phyloP scores from a whole-genome alignment of 2,329 filamentous ascomycete genomes.

The Cercospora nicotianae region DNA sequence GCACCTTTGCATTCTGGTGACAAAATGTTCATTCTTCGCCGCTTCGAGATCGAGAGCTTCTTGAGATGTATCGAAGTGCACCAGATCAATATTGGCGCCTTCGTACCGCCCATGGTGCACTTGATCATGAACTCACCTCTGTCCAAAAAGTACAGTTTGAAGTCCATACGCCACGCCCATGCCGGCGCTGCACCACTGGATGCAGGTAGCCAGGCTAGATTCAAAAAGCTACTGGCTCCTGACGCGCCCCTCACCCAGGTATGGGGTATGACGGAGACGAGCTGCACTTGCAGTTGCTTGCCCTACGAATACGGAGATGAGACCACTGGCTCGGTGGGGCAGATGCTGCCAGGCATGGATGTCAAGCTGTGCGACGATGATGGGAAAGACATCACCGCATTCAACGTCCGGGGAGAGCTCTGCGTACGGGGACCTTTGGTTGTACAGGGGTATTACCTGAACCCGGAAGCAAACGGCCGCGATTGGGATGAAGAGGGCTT shows the following conservation, averaged over 20 bases:
- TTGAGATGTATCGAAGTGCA: slow-evolving; percentile 49
- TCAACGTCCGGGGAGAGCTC: slow-evolving; percentile 47
- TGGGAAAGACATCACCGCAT: slow-evolving; percentile 16
- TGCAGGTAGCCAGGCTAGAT: slow-evolving; percentile 48
- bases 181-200: slow-evolving; percentile 52
- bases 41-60: slow-evolving; percentile 52
- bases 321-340: slow-evolving; percentile 44
- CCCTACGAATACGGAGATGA: not conserved
- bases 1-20: slow-evolving; percentile 37
- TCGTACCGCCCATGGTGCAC: slow-evolving; percentile 57
- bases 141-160: slow-evolving; percentile 47
- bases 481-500: slow-evolving; percentile 47
- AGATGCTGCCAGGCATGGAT: slow-evolving; percentile 44
- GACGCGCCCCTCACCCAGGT: slow-evolving; percentile 48
- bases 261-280: slow-evolving; percentile 48
- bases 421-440: slow-evolving; percentile 55
- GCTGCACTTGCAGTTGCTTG: slow-evolving; percentile 33
- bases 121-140: slow-evolving; percentile 52
- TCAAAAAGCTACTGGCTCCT: slow-evolving; percentile 43
- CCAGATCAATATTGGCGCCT: slow-evolving; percentile 49
- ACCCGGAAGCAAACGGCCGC: slow-evolving; percentile 49
- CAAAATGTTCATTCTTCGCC: slow-evolving; percentile 45
- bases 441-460: slow-evolving; percentile 55
- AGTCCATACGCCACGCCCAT: slow-evolving; percentile 39
- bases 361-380: slow-evolving; percentile 56